Conservation (phyloP, 176 grass and related monocot genomes). For the Luzula sylvatica region DNA sequence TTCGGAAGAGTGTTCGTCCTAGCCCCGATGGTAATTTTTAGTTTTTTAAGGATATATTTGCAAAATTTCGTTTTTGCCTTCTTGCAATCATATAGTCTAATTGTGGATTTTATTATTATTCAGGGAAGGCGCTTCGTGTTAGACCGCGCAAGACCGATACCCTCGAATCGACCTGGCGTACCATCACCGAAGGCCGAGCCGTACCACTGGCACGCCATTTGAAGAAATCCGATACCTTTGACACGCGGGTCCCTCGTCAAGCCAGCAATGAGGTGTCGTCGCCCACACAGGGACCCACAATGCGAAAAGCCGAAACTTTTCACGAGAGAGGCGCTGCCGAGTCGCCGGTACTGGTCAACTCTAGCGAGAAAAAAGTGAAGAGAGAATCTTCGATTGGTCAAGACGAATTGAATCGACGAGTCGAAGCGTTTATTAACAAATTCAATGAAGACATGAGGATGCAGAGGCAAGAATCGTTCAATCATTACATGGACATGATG, state of each 20-base stretch:
- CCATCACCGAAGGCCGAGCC: conserved; percentile 78
- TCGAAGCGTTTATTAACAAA: conserved; percentile 96
- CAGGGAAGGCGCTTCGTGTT: conserved; percentile 59
- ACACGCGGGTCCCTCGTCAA: conserved; percentile 25
- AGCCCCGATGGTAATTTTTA: conserved; percentile 61
- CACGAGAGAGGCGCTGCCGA: conserved; percentile 12
- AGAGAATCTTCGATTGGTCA: conserved; percentile 72
- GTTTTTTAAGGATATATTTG: neutral
- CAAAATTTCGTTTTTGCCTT: neutral
- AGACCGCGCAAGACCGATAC: conserved; percentile 56
- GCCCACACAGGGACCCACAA: neutral
- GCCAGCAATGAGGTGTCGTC: conserved; percentile 18
- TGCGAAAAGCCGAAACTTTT: conserved; percentile 85
- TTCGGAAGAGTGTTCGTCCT: conserved; percentile 40
- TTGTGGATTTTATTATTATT: neutral
- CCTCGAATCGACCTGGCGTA: conserved; percentile 89
- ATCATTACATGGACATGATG: conserved; percentile 80
- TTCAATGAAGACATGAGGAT: conserved; percentile 98
- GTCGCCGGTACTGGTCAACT: neutral
- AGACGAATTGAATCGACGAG: conserved; percentile 81
- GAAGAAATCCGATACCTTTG: conserved; percentile 95
- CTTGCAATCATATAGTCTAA: neutral
- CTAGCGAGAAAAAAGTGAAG: conserved; percentile 26
- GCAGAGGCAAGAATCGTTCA: conserved; percentile 81
- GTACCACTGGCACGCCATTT: conserved; percentile 75